Base-by-base conservation (phyloP, 176 grass and related monocot species). In the Rhynchospora tenuis region DNA sequence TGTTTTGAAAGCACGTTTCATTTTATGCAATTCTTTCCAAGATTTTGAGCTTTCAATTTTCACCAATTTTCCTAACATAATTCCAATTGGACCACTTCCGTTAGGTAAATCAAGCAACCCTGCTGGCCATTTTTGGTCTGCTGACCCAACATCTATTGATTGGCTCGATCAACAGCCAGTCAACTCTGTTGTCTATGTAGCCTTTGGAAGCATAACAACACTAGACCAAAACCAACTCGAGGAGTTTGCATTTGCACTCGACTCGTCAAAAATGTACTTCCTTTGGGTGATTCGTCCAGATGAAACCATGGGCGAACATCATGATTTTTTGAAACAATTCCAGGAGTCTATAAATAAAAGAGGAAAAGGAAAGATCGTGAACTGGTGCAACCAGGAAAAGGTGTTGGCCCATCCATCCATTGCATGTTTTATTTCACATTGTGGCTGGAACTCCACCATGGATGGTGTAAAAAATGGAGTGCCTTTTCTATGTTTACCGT, bases 241-340 rank as follows among this genome's bases (percentile, higher is more conserved):
- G 13, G 94, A 93, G 83, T 85, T 97, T 13, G 91, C 89, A 0
- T 44, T 91, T 16, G 91, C 89, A 54, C 83, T 97, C 14, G 70
- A 63, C 65, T 80, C 85, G 51, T 56, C 75, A 1, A 57, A 72
- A 28, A 57, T 59, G 15, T 83, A 88, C 12, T 97, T 97, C 67
- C 29, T 97, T 43, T 93, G 91, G 89, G 94, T 91, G 1, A 84
- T 89, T 64, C 64, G 94, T 38, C 81, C 86, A 3, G 92, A 89
- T 60, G 83, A 88, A 26, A 51, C 75, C 19, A 19, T 23, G 7
- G 85, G 51, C 0, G 43, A 43, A 10, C 23, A 9, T 6, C 14
- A 88, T 23, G 75, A 57, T 23, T 97, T 88, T 81, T 29, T 88
- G 1, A 66, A 82, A 3, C 83, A 28, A 38, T 90, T 90, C 78